Percentiles rank a stretch among this genome's conserved stretches.
Evolutionary conservation across 306 rosid genomes (phyloP).

Genomic region (Castanea mollissima): DNA sequence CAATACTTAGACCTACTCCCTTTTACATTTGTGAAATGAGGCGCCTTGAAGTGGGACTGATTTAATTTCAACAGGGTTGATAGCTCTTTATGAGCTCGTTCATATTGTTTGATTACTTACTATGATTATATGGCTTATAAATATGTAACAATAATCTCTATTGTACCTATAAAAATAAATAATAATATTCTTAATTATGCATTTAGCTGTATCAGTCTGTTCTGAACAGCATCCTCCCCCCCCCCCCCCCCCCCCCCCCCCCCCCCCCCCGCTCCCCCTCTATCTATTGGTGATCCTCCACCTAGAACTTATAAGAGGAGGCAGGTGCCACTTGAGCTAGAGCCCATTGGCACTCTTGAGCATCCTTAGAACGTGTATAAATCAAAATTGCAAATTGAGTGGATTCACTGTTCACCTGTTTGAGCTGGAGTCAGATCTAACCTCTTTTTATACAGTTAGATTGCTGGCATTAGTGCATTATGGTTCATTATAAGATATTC

Average conservation of each 20-base stretch:
- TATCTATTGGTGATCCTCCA: too few relatives aligned
- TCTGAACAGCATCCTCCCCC: neutral
- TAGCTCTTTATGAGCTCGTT: neutral
- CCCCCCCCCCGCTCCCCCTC: too few relatives aligned
- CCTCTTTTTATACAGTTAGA: neutral
- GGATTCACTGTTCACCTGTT: neutral
- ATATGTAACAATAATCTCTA: neutral
- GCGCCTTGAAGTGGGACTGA: neutral
- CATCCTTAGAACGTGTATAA: neutral
- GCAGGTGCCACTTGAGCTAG: too few relatives aligned
- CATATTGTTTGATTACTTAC: neutral
- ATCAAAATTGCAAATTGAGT: neutral
- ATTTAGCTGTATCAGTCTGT: neutral
- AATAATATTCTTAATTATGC: neutral
- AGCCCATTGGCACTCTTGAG: neutral
- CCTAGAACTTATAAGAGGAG: too few relatives aligned
- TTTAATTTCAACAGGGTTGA: neutral
- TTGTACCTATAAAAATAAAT: neutral
- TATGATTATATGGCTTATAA: neutral
- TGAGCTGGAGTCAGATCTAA: neutral
- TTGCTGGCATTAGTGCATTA: neutral
- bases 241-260: too few relatives aligned
- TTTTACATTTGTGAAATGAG: neutral
- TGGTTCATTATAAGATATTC: neutral
- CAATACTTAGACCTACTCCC: neutral